phyloP scores from a whole-genome alignment of 2,329 filamentous ascomycete species.

The Blastomyces gilchristii region DNA sequence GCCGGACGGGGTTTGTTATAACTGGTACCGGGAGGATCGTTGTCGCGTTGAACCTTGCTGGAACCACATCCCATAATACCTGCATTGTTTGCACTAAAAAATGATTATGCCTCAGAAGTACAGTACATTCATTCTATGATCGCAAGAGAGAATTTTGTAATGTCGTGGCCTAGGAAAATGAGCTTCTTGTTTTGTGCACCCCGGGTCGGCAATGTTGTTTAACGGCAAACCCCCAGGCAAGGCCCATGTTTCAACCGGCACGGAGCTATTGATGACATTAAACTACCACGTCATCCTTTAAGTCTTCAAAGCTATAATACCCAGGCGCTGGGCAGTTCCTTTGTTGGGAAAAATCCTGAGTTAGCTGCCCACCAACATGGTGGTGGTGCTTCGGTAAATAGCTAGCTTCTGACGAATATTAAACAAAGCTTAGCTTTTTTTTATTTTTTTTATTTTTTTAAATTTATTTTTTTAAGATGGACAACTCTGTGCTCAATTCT shows the following conservation, averaged over 20 bases:
- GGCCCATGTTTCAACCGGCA: too few species aligned
- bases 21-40: neutral
- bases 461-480: too few species aligned
- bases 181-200: neutral
- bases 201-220: neutral
- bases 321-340: neutral
- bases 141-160: neutral
- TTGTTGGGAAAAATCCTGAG: neutral
- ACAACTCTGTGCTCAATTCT: too few species aligned
- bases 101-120: neutral
- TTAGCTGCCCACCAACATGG: neutral
- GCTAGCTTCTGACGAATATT: neutral
- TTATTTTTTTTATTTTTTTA: too few species aligned
- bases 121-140: neutral
- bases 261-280: neutral
- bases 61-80: neutral
- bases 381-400: neutral
- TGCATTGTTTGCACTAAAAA: neutral
- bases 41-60: neutral
- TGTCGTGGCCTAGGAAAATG: neutral
- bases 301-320: neutral
- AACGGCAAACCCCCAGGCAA: neutral
- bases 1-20: neutral
- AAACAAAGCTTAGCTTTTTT: too few species aligned
- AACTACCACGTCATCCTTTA: neutral